Base-by-base conservation (phyloP, 768 basidiomycete genomes). In the Suillus plorans region DNA sequence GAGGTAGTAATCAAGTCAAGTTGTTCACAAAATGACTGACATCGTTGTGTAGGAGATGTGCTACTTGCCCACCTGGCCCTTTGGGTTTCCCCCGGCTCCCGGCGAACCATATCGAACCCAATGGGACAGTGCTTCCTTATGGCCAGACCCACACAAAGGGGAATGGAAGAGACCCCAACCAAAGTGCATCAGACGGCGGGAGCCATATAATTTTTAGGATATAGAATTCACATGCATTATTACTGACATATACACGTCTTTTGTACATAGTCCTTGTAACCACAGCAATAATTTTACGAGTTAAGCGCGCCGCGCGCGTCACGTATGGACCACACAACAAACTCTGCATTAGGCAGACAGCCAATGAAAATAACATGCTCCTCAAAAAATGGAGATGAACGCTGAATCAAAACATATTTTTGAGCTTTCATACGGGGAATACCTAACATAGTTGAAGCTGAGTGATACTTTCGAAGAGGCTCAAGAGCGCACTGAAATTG, bases 111-210 rank as follows among this genome's bases (percentile, higher is more conserved):
- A 9, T 42, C 41, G 2, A 28, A 2, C 28, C 28, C 28, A 28
- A 28, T 28, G 28, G 28, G 4, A 31, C 4, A 31, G 28, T 31
- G 4, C 4, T 31, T 31, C 4, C 3, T 31, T 31, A 31, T 34
- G 39, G 37, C 45, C 28, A 57, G 45, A 42, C 16, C 45, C 7
- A n/a, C 25, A 25, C 14, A 4, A 45, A 64, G 5, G n/a, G 59
- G 72, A 72, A 0, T 73, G 72, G 72, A 45, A 72, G 12, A 69
- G 69, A 25, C 72, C 73, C 16, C 64, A 74, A 16, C 73, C 72
- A 1, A 73, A 45, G 45, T 72, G 71, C 41, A 52, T 72, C 20
- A 64, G 59, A 41, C 61, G 64, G 22, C 5, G 66, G 37, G 41
- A 22, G n/a, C 64, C 72, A 18, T 72, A 68, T 25, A 12, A 13